phyloP scores from a whole-genome alignment of 1,139 yeast genomes.

The Taiozyma onychis region DNA sequence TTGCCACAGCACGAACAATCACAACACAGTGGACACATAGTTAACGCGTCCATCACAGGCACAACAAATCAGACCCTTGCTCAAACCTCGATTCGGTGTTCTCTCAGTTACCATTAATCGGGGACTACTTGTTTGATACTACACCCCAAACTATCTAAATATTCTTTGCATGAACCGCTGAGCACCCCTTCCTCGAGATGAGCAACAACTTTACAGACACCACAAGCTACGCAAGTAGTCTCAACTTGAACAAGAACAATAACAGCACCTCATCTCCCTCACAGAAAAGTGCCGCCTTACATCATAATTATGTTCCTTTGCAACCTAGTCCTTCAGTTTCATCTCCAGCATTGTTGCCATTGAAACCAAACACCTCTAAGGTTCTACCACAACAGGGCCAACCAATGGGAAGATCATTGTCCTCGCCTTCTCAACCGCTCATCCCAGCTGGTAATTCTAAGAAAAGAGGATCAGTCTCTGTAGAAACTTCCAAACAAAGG shows the following conservation, averaged over 20 bases:
- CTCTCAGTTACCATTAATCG: too few relatives aligned
- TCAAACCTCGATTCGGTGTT: too few relatives aligned
- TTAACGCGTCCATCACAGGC: too few relatives aligned
- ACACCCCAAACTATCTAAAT: not conserved
- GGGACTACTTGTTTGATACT: not conserved
- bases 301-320: slow-evolving; percentile 8
- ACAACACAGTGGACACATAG: not conserved
- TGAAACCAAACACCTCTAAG: not conserved
- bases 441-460: slow-evolving; percentile 10
- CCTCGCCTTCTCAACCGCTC: slow-evolving; percentile 12
- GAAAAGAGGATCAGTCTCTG: slow-evolving; percentile 11
- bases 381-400: not conserved
- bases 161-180: slow-evolving; percentile 1
- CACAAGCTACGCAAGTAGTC: slow-evolving; percentile 18
- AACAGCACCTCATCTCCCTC: slow-evolving; percentile 5
- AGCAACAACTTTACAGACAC: slow-evolving; percentile 26
- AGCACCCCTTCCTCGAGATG: slow-evolving; percentile 12
- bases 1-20: not conserved
- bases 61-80: too few relatives aligned
- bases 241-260: slow-evolving; percentile 8
- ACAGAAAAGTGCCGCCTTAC: slow-evolving; percentile 2
- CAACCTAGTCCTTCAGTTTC: slow-evolving; percentile 6
- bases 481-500: slow-evolving; percentile 4
- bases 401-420: slow-evolving; percentile 5
- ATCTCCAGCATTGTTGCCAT: not conserved